Evolutionary conservation across 805 yeast genomes (phyloP).

Genomic region (Schizosaccharomyces osmophilus): DNA sequence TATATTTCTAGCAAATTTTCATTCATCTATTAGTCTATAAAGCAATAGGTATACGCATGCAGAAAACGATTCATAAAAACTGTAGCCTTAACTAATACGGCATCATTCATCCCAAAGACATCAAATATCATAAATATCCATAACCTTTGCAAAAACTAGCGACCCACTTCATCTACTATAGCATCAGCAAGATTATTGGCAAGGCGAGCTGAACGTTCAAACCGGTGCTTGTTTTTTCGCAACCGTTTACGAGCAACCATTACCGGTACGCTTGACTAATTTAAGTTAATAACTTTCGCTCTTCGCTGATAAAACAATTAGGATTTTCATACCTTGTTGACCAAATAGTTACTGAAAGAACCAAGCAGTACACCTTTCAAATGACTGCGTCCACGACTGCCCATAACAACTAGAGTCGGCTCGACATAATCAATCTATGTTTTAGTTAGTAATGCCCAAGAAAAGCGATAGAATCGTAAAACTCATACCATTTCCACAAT

Average conservation of each 20-base stretch:
- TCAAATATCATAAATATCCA: no score
- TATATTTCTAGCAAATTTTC: no score
- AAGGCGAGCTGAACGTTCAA: constrained; percentile 21
- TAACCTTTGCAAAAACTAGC: not conserved
- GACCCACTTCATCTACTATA: constrained; percentile 1
- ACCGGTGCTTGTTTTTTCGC: constrained; percentile 31
- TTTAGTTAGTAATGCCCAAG: not conserved
- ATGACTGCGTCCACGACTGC: constrained; percentile 50
- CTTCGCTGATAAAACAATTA: not conserved
- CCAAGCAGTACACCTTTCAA: constrained; percentile 53
- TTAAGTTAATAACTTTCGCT: not conserved
- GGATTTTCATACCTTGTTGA: constrained; percentile 21
- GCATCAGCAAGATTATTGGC: constrained; percentile 13
- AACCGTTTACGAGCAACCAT: constrained; percentile 57
- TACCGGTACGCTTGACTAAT: constrained; percentile 37
- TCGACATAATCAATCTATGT: constrained; percentile 32
- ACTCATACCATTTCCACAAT: constrained; percentile 25
- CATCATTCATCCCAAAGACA: no score
- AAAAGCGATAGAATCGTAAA: not conserved
- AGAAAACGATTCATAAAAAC: no score
- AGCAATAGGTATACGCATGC: no score
- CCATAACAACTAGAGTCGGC: constrained; percentile 52
- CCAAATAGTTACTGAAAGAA: constrained; percentile 45
- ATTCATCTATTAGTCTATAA: no score
- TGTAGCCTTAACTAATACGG: no score